Evolutionary conservation across 345 rosid genomes (phyloP), one percentile per base, ranked within the genome.

Genomic region (Salix dunnii): DNA sequence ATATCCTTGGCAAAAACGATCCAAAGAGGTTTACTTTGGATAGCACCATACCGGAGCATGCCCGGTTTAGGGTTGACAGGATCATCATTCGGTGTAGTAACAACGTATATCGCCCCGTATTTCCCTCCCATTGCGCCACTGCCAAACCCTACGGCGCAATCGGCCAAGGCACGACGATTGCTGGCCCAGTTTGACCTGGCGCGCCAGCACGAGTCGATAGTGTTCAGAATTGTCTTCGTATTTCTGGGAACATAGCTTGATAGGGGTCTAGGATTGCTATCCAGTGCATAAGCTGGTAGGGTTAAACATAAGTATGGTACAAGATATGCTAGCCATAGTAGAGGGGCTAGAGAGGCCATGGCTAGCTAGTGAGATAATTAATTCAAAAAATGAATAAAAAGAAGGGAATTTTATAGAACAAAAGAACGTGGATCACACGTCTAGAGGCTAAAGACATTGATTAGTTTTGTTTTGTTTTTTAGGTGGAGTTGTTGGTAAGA

Each of bases 121-220:
- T 80, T 75, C 0, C 83, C 83, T 38, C 83, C 83, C 27, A 66
- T 17, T 0, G 83, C 76, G 3, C 69, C 79, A 33, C 60, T n/a
- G 62, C 83, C 83, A 25, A 76, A 76, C 7, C 79, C 83, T 11
- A 80, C 74, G 0, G 76, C 72, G 28, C 83, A 80, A 43, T 80
- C 63, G 7, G 83, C 83, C 72, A 75, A 23, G 28, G 79, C 61
- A 30, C 58, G 79, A 27, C 79, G 79, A 67, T 80, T 71, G 49
- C 2, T 21, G 7, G 73, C 73, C 83, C 83, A 76, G 0, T 58
- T 46, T 6, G 79, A 61, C 1, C 66, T 42, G 36, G 68, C 21
- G 0, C 83, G 83, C 83, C 83, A 72, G 43, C 79, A 80, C 2
- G 83, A 80, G 66, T 76, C 83, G 9, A 80, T 67, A 23, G 83